Conservation (phyloP, 129 eudicot genomes). For the Smallanthus sonchifolius region DNA sequence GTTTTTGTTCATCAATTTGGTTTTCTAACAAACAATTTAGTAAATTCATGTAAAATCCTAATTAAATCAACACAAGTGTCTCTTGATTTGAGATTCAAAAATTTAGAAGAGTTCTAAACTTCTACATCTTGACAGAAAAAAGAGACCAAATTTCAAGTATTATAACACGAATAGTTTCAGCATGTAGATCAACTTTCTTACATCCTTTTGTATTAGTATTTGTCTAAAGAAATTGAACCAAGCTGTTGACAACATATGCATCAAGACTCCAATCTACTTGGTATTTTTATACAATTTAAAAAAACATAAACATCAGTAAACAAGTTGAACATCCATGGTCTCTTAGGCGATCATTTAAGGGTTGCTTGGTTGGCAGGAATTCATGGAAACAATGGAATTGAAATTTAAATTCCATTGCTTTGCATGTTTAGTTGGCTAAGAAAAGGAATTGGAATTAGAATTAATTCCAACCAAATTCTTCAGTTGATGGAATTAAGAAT, state of each 20-base stretch:
- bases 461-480: too few species aligned
- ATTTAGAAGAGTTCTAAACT: neutral
- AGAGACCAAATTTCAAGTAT: neutral
- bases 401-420: too few species aligned
- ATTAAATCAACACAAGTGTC: neutral
- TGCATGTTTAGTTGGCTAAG: too few species aligned
- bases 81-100: neutral
- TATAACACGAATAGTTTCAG: neutral
- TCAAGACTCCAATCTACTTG: neutral
- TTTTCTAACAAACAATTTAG: neutral
- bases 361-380: too few species aligned
- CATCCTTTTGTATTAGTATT: neutral
- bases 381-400: too few species aligned
- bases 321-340: neutral
- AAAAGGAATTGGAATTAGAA: too few species aligned
- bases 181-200: slow-evolving; percentile 5
- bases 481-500: too few species aligned
- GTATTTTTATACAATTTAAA: neutral
- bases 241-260: neutral
- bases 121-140: neutral
- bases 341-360: neutral
- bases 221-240: neutral
- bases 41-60: slow-evolving; percentile 3
- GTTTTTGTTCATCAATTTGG: neutral
- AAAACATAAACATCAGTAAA: neutral